These are phyloP conservation scores for Trichophyton simii DNA, from an alignment of 2,329 filamentous ascomycete genomes.

Conservation along the genomic window DNA sequence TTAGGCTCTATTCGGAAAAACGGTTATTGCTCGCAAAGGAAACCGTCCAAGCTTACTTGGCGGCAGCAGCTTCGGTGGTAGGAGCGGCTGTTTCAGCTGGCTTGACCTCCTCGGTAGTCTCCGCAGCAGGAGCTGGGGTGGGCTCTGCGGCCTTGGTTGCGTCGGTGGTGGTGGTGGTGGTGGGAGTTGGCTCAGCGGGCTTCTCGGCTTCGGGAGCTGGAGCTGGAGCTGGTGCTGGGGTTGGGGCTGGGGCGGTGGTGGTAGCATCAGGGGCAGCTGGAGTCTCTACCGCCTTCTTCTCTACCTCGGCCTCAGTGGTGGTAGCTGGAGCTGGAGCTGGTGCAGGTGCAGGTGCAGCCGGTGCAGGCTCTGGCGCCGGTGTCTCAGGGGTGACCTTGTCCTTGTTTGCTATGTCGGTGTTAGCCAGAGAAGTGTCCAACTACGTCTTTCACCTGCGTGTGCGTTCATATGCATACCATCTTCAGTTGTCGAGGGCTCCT, in stretches of 20 bases:
- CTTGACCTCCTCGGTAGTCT: not conserved
- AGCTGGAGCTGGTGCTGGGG: constrained; percentile 6
- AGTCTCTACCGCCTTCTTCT: not conserved
- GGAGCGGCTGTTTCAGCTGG: constrained; percentile 4
- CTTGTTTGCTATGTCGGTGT: not conserved
- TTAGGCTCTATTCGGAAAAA: not conserved
- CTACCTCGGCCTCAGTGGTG: not conserved
- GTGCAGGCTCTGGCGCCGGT: not conserved
- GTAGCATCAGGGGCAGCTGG: constrained; percentile 5
- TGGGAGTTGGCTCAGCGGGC: constrained; percentile 2
- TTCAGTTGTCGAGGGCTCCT: not conserved
- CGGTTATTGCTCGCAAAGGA: not conserved
- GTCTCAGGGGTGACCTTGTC: not conserved
- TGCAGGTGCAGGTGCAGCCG: too few relatives aligned
- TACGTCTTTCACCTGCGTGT: not conserved
- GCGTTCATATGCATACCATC: constrained; percentile 13
- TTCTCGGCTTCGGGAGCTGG: constrained; percentile 9
- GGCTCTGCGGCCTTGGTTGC: constrained; percentile 5
- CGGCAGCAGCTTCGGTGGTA: not conserved
- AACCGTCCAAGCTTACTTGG: not conserved
- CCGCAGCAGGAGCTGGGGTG: not conserved
- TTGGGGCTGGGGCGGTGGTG: constrained; percentile 7
- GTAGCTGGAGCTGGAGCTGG: too few relatives aligned
- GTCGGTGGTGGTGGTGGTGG: constrained; percentile 1
- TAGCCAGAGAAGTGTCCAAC: not conserved